Evolutionary conservation across 179 eudicot genomes (phyloP).

Genomic region (Beta lomatogona): DNA sequence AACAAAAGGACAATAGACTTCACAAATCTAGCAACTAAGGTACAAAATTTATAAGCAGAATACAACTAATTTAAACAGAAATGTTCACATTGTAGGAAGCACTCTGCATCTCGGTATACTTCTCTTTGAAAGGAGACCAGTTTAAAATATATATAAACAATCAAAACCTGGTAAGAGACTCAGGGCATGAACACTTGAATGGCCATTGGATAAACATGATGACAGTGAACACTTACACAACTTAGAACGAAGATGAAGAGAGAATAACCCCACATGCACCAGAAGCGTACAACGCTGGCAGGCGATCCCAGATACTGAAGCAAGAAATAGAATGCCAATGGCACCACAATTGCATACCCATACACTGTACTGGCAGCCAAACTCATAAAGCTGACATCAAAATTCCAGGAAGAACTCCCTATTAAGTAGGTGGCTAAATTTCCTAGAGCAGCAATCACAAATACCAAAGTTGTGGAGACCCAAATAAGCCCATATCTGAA

Average conservation of each 20-base stretch:
- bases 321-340: conserved; percentile 81
- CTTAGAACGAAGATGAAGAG: conserved; percentile 71
- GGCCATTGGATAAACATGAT: not conserved
- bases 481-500: conserved; percentile 91
- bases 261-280: conserved; percentile 99
- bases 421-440: conserved; percentile 79
- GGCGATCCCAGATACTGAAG: conserved; percentile 85
- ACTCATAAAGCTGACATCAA: conserved; percentile 75
- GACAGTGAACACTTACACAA: conserved; percentile 55
- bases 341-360: conserved; percentile 82
- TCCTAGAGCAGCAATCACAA: conserved; percentile 78
- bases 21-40: conserved; percentile 3
- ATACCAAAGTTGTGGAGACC: conserved; percentile 86
- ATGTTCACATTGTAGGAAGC: not conserved
- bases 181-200: not conserved
- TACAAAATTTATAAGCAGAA: not conserved
- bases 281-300: conserved; percentile 77
- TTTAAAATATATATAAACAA: not conserved
- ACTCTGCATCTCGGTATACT: too few species aligned
- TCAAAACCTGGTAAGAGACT: not conserved
- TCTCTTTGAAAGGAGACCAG: not conserved
- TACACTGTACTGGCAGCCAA: conserved; percentile 66
- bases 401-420: conserved; percentile 68
- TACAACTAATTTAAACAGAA: not conserved
- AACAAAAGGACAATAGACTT: not conserved